phyloP scores from a whole-genome alignment of 2,329 filamentous ascomycete species.

The Phaeosphaeria sp. region DNA sequence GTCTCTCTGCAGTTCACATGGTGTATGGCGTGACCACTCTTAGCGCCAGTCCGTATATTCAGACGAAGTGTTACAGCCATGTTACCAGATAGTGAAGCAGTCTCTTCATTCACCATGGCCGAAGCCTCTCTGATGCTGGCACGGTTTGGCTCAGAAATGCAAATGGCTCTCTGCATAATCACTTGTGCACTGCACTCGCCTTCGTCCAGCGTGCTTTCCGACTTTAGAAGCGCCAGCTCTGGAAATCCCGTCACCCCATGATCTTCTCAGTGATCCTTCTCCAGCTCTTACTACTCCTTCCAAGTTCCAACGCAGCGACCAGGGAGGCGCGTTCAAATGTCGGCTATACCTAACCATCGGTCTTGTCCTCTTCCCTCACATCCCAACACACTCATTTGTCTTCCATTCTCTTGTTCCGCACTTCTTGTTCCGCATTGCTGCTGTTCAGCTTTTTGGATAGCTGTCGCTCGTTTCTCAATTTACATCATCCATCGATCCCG shows the following conservation, averaged over 20 bases:
- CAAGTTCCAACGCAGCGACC: conserved; percentile 16
- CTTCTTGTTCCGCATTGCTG: conserved; percentile 48
- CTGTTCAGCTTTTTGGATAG: conserved; percentile 48
- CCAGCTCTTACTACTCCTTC: conserved; percentile 12
- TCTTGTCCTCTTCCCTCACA: conserved; percentile 12
- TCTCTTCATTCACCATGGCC: too few species aligned
- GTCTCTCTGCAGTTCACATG: not conserved
- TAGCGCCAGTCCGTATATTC: too few species aligned
- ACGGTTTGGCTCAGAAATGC: too few species aligned
- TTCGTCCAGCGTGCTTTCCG: not conserved
- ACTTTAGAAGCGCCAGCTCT: not conserved
- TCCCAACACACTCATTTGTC: conserved; percentile 46
- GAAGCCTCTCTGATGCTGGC: too few species aligned
- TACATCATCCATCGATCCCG: conserved; percentile 33
- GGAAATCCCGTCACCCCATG: conserved; percentile 13
- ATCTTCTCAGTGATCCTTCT: conserved; percentile 10
- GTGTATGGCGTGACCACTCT: too few species aligned
- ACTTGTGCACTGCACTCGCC: not conserved
- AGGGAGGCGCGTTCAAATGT: conserved; percentile 31
- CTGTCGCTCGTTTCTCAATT: conserved; percentile 41
- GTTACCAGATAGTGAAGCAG: too few species aligned
- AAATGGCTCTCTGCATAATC: too few species aligned
- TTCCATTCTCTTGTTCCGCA: conserved; percentile 43
- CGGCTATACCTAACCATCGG: conserved; percentile 28
- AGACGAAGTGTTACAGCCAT: too few species aligned